These are phyloP conservation scores for Dactylellina cionopaga DNA, from an alignment of 2,329 filamentous ascomycete genomes.

Conservation along the genomic window DNA sequence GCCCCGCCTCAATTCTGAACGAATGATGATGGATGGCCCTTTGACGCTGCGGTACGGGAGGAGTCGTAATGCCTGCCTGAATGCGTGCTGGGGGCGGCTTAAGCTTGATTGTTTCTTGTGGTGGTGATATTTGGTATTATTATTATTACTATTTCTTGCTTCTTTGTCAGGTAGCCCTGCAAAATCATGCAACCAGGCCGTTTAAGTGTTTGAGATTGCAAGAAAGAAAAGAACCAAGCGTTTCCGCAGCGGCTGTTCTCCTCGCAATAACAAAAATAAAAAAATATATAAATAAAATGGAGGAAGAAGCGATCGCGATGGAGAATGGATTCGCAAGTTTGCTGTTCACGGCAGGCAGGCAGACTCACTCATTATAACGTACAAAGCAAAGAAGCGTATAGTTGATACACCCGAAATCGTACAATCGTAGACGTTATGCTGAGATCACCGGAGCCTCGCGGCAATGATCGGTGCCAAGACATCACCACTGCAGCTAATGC, in stretches of 20 bases:
- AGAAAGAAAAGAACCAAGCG: too few relatives aligned
- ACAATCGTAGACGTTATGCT: constrained; percentile 10
- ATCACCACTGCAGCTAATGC: constrained; percentile 19
- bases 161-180: too few relatives aligned
- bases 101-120: constrained; percentile 26
- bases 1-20: constrained; percentile 13
- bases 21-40: background rate
- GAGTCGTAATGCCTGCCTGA: constrained; percentile 47
- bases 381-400: background rate
- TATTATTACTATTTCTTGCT: constrained; percentile 17
- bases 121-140: background rate
- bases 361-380: too few relatives aligned
- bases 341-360: too few relatives aligned
- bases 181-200: constrained; percentile 25
- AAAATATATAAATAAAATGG: too few relatives aligned
- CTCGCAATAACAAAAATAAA: constrained; percentile 6
- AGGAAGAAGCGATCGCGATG: too few relatives aligned
- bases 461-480: constrained; percentile 48
- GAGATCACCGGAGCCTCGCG: constrained; percentile 46
- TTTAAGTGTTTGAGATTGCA: constrained; percentile 44
- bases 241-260: constrained; percentile 4
- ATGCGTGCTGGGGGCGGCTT: constrained; percentile 31
- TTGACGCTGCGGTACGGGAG: constrained; percentile 50
- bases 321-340: too few relatives aligned
- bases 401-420: background rate